Evolutionary conservation across 441 rosid species (phyloP), one percentile per base, ranked within the genome.

Genomic region (Rhodomyrtus psidioides): DNA sequence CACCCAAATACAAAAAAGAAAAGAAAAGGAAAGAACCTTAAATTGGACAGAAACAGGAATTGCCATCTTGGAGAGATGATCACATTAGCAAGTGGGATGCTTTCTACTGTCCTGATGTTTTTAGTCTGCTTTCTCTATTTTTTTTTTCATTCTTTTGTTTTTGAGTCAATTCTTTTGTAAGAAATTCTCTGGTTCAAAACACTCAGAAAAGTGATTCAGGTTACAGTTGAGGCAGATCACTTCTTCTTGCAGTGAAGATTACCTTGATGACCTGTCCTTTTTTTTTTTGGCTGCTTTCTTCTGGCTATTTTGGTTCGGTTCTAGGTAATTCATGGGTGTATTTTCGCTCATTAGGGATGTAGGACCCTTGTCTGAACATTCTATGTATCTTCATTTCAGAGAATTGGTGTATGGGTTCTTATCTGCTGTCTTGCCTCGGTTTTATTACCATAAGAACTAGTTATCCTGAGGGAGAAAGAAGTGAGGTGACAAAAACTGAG

Each of bases 141-240:
- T 87, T 83, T 75, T 82, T 84, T 89, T 83, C 89, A 91, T 91
- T 93, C 92, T 93, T 88, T 76, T 91, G 89, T 88, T 87, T 82
- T 87, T 51, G 86, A 85, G 82, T 84, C 87, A 79, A 94, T 94
- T 93, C 94, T 93, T 95, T 92, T 92, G 94, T 90, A 91, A 90
- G 92, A 91, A 94, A 92, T 88, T 82, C 59, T 88, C 55, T 88
- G 13, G 83, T 89, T 81, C 70, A 84, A 89, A 87, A 85, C 79
- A 70, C 60, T 86, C 84, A 84, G 89, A 88, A 90, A 82, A 82
- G 59, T 82, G 86, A 84, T 83, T 86, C 84, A 85, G 87, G 86
- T 88, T 85, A 82, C 89, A 87, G 65, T 85, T 84, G 85, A 23
- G 54, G 90, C 74, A 82, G 85, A 54, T 82, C 84, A 53, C 56